A percentile compares a stretch with the other conserved stretches of the same genome.
phyloP scores from a whole-genome alignment of 192 early-diverging fungal genomes.

The Phycomyces nitens region DNA sequence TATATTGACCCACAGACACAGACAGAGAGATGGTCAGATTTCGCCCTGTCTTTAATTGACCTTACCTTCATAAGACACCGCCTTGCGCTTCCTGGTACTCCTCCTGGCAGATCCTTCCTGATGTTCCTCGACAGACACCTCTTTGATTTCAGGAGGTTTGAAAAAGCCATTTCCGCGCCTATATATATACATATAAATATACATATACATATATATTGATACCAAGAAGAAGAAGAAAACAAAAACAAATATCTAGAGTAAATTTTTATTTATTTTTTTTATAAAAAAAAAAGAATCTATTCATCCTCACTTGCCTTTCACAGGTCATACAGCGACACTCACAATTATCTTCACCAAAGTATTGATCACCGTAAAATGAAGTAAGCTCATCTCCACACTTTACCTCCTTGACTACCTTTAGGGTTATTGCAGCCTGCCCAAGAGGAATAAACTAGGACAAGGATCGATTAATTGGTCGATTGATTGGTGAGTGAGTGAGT shows the following conservation, averaged over 20 bases:
- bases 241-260: background rate
- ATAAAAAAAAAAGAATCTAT: too few species aligned
- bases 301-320: slow-evolving; percentile 35
- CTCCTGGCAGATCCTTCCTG: slow-evolving; percentile 7
- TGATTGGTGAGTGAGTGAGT: too few species aligned
- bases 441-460: slow-evolving; percentile 38
- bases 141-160: slow-evolving; percentile 13
- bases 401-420: slow-evolving; percentile 49
- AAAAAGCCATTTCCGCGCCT: slow-evolving; percentile 12
- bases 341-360: slow-evolving; percentile 57
- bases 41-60: too few species aligned
- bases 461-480: too few species aligned
- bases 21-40: too few species aligned
- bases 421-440: slow-evolving; percentile 48
- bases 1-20: too few species aligned
- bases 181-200: background rate
- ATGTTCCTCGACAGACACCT: slow-evolving; percentile 3
- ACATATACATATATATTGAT: too few species aligned
- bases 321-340: slow-evolving; percentile 62
- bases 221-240: slow-evolving; percentile 4
- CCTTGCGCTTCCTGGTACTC: slow-evolving; percentile 20
- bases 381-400: slow-evolving; percentile 60
- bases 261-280: too few species aligned
- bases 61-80: slow-evolving; percentile 19
- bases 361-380: slow-evolving; percentile 54